Base-by-base conservation (phyloP, 2,329 filamentous ascomycete species). In the Lachnellula cervina region DNA sequence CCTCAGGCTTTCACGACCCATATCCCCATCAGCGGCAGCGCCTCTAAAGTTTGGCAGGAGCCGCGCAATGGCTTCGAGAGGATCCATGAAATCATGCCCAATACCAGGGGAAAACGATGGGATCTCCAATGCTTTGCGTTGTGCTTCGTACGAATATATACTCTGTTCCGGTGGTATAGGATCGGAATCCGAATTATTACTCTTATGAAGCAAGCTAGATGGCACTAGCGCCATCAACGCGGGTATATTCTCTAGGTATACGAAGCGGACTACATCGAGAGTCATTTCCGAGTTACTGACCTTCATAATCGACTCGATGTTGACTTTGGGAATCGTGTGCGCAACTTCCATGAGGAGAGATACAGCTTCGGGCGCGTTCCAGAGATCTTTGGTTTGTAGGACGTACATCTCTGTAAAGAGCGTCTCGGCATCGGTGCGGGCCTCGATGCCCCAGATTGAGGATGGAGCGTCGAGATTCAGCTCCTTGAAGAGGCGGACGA, bases 401-500 rank as follows among this genome's bases (percentile, higher is more conserved):
- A 85, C 78, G 63, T 89, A 89, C 1, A 88, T 74, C 61, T 85
- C 81, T 4, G 80, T 79, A 23, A 86, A 75, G 1, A 89, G 71
- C 57, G 79, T 78, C 63, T 88, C 68, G 4, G 66, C 64, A 25
- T 67, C 62, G 14, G 61, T 68, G 21, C 85, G 79, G 5, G 89
- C 82, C 65, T 83, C 79, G 58, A 86, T 80, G 51, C 89, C 92
- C 93, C 94, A 97, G 34, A 97, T 81, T 0, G 84, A 81, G 35
- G 86, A 86, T 1, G 94, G 92, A 7, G 89, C 77, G 63, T 90
- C 87, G 32, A 97, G 78, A 60, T 87, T 85, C 25, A 97, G 77
- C 48, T 90, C 88, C 64, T 89, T 86, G 69, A 93, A 94, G 4
- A 99, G 76, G 21, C 85, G 79, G 52, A 82, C 85, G 65, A 93